Conservation (phyloP, 1,284 basidiomycete genomes). For the Fomes fomentarius region DNA sequence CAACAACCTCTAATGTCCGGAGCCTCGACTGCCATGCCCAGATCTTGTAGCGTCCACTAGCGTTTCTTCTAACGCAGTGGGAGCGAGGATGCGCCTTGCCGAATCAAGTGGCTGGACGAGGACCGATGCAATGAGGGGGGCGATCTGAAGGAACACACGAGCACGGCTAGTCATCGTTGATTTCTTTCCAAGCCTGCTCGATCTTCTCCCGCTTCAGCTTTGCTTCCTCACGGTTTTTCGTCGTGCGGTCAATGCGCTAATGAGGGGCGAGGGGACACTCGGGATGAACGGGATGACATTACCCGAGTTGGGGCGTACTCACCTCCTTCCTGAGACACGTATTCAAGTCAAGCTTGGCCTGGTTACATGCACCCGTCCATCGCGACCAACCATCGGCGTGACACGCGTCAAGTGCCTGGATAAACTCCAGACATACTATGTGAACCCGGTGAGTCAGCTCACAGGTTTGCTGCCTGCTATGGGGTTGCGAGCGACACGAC, state of each 20-base stretch:
- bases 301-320: conserved; percentile 25
- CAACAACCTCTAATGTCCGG: neutral
- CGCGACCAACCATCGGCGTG: conserved; percentile 63
- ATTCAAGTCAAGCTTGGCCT: conserved; percentile 70
- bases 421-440: conserved; percentile 72
- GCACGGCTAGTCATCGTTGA: conserved; percentile 49
- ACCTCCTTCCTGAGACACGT: conserved; percentile 81
- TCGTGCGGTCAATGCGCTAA: conserved; percentile 66
- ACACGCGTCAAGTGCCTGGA: conserved; percentile 71
- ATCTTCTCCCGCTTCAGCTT: conserved; percentile 60
- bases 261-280: neutral
- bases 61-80: neutral
- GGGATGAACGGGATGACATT: neutral
- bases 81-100: neutral
- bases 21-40: neutral
- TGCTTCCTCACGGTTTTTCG: conserved; percentile 69
- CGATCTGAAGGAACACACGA: neutral
- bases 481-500: conserved; percentile 15
- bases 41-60: neutral
- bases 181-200: conserved; percentile 63
- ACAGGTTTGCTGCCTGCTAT: conserved; percentile 19
- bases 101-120: neutral
- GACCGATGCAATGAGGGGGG: too few relatives aligned
- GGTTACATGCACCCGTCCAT: conserved; percentile 75
- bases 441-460: conserved; percentile 17